Percentiles rank a stretch among this genome's conserved stretches.
Evolutionary conservation across 2,329 filamentous ascomycete genomes (phyloP).

Genomic region (Chrysoporthe deuterocubensis): DNA sequence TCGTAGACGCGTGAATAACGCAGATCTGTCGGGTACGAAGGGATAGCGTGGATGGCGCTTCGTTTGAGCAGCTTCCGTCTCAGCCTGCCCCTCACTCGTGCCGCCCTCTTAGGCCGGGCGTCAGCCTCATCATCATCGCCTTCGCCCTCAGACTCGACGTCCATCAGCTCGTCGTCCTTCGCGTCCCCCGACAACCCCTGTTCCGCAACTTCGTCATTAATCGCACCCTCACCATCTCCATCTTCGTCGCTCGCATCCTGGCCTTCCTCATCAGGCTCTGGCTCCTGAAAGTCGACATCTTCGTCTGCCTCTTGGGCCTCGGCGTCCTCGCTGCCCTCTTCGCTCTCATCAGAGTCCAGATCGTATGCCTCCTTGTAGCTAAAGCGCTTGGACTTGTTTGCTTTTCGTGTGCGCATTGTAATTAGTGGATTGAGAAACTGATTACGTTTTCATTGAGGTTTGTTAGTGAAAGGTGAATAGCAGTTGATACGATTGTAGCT

Average conservation of each 20-base stretch:
- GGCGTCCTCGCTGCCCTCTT: slow-evolving; percentile 20
- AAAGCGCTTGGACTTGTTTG: slow-evolving; percentile 26
- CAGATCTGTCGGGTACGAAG: slow-evolving; percentile 38
- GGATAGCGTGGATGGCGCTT: slow-evolving; percentile 36
- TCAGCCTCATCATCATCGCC: slow-evolving; percentile 6
- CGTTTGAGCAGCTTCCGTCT: slow-evolving; percentile 21
- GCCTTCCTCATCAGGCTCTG: background rate
- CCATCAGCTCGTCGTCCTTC: background rate
- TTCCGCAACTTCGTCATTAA: background rate
- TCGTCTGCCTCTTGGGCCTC: slow-evolving; percentile 8
- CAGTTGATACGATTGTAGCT: background rate
- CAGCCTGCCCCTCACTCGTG: background rate
- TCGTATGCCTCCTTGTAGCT: slow-evolving; percentile 21
- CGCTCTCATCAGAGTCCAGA: slow-evolving; percentile 24
- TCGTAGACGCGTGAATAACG: slow-evolving; percentile 42
- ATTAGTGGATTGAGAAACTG: background rate
- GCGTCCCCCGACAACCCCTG: background rate
- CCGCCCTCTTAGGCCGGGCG: background rate
- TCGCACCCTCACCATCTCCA: background rate
- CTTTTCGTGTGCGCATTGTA: slow-evolving; percentile 27
- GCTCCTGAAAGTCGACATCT: slow-evolving; percentile 11
- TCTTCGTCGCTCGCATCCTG: slow-evolving; percentile 9
- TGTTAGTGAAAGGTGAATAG: background rate
- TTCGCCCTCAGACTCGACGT: slow-evolving; percentile 2
- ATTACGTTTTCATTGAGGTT: background rate